These are phyloP conservation scores for Abortiporus biennis DNA, from an alignment of 1,284 basidiomycete genomes.

Conservation along the genomic window DNA sequence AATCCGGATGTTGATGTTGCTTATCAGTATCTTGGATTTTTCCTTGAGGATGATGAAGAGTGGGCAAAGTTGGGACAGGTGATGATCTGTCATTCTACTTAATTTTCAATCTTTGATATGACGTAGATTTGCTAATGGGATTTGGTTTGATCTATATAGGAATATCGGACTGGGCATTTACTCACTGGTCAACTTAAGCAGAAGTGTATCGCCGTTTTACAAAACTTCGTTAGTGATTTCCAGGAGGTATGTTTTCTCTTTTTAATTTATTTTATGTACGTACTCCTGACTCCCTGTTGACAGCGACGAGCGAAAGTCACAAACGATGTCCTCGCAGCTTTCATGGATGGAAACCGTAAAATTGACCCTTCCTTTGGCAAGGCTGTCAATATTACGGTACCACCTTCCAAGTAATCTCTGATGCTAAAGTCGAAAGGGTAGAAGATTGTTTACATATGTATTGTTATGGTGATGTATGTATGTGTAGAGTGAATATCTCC, in stretches of 20 bases:
- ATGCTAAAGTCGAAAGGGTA: no score
- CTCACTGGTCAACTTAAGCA: constrained; percentile 93
- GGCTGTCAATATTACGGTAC: constrained; percentile 7
- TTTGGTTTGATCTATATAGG: constrained; percentile 37
- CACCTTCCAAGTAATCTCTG: no score
- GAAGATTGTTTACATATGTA: no score
- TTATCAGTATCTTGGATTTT: constrained; percentile 97
- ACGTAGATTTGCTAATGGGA: background rate
- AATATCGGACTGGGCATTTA: constrained; percentile 86
- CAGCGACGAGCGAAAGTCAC: constrained; percentile 81
- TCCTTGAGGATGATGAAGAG: constrained; percentile 92
- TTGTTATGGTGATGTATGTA: no score
- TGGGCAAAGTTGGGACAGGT: constrained; percentile 75
- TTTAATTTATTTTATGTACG: background rate
- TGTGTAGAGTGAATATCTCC: no score
- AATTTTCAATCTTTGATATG: background rate
- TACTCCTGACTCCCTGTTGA: constrained; percentile 1
- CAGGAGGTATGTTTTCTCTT: constrained; percentile 63
- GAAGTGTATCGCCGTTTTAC: constrained; percentile 80
- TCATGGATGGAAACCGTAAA: constrained; percentile 82
- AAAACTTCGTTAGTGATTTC: constrained; percentile 83
- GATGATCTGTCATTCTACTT: constrained; percentile 20
- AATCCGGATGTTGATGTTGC: constrained; percentile 95
- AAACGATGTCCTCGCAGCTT: constrained; percentile 70
- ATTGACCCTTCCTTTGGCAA: constrained; percentile 56